Percentiles rank a stretch among this genome's conserved stretches.
Conservation (phyloP, 2,329 filamentous ascomycete genomes). For the Pseudocercospora eumusae region DNA sequence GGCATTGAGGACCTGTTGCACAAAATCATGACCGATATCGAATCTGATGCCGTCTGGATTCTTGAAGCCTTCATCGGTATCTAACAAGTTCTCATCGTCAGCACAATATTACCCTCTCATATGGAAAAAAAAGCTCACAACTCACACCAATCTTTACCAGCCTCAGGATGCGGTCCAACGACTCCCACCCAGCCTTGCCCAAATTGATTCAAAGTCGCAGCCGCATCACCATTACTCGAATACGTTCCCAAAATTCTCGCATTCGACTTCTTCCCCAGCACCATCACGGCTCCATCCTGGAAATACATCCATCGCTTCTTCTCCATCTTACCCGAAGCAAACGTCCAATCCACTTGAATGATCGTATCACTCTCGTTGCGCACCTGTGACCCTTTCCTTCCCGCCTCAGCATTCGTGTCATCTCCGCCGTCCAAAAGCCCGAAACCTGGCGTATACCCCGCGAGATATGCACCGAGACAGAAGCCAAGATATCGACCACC, state of each 20-base stretch:
- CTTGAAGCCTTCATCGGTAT: constrained; percentile 13
- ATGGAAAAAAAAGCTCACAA: not conserved
- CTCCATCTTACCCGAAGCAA: constrained; percentile 20
- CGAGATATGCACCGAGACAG: constrained; percentile 30
- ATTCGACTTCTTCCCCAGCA: constrained; percentile 14
- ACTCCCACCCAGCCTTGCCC: constrained; percentile 30
- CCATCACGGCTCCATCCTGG: constrained; percentile 27
- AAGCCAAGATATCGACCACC: constrained; percentile 31
- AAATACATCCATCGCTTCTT: constrained; percentile 30
- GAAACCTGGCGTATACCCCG: constrained; percentile 25
- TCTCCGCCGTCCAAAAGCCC: constrained; percentile 21
- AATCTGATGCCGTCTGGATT: constrained; percentile 25
- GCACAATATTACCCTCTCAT: not conserved
- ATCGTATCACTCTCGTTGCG: constrained; percentile 24
- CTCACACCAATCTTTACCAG: constrained; percentile 30
- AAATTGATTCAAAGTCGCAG: constrained; percentile 24
- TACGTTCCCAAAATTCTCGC: constrained; percentile 27
- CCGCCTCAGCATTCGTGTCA: constrained; percentile 21
- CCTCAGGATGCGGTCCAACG: constrained; percentile 30
- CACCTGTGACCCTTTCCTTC: constrained; percentile 22
- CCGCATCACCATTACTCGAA: constrained; percentile 27
- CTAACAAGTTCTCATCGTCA: constrained; percentile 17
- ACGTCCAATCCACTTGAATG: constrained; percentile 31
- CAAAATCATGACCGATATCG: constrained; percentile 27
- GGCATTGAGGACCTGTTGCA: constrained; percentile 12